Base-by-base conservation (phyloP, 2,329 filamentous ascomycete species). In the Onygenales sp. region DNA sequence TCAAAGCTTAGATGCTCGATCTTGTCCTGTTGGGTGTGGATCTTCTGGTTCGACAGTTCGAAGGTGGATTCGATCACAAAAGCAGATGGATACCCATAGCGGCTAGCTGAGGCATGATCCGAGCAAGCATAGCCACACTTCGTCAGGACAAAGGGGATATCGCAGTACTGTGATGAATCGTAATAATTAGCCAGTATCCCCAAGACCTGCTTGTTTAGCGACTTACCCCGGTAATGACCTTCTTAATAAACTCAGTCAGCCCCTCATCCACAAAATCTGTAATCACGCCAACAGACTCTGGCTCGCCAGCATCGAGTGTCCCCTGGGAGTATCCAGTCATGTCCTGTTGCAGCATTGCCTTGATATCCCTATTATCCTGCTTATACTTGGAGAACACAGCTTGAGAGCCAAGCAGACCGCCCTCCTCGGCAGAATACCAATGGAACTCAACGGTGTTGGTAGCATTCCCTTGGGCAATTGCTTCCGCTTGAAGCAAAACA, bases 301-400 rank as follows among this genome's bases (percentile, higher is more conserved):
- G 80, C 69, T 88, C 78, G 55, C 90, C 90, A 2, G 88, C 85
- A 59, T 93, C 87, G 17, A 93, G 73, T 0, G 90, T 95, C 63
- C 84, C 85, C 67, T 91, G 83, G 4, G 90, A 80, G 67, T 86
- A 96, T 14, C 92, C 92, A 1, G 89, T 95, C 92, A 97, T 97
- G 70, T 97, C 92, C 72, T 97, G 92, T 74, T 97, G 92, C 52
- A 97, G 81, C 93, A 97, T 97, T 36, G 92, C 92, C 74, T 92
- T 94, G 69, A 97, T 79, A 59, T 92, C 83, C 31, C 85, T 81
- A 34, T 80, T 78, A 21, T 80, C 71, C 67, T 84, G 82, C 70
- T 87, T 84, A 65, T 97, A 97, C 6, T 81, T 74, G 49, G 81
- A 78, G 76, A 96, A 97, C 68, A 97, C 87, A 52, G 87, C 91